phyloP scores from a whole-genome alignment of 176 grass and related monocot genomes.

The Themeda triandra region DNA sequence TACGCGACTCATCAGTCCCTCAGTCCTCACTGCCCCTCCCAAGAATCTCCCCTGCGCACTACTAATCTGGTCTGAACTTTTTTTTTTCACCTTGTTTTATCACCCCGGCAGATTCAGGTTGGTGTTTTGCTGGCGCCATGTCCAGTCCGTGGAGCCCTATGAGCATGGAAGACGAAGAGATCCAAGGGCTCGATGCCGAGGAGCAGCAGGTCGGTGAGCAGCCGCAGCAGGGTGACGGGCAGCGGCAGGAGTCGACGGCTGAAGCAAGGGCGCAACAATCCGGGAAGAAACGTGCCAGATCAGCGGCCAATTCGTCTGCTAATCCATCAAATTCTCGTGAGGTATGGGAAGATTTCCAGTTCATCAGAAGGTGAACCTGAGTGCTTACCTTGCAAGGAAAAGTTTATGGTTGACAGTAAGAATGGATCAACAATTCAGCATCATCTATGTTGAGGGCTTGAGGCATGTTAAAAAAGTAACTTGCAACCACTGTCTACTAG shows the following conservation, averaged over 20 bases:
- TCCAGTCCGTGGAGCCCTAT: background rate
- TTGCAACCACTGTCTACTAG: background rate
- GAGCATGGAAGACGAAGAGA: background rate
- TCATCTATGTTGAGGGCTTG: background rate
- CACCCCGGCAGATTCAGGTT: background rate
- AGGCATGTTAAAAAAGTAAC: background rate
- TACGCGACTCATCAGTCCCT: background rate
- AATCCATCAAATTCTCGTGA: background rate
- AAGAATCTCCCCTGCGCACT: background rate
- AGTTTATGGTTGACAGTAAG: background rate
- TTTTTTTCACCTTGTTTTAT: background rate
- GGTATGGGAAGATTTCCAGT: background rate
- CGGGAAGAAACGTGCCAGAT: background rate
- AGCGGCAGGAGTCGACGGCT: background rate
- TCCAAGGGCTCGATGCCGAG: background rate
- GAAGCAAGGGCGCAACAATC: background rate
- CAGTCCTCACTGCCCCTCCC: background rate
- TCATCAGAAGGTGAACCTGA: background rate
- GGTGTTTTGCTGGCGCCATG: background rate
- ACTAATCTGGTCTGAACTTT: background rate
- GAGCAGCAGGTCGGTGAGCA: background rate
- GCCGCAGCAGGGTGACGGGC: background rate
- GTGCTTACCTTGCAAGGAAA: background rate
- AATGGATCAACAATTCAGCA: background rate
- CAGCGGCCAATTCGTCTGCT: background rate